phyloP scores from a whole-genome alignment of 768 basidiomycete species.

The Dacryopinax spathularia region DNA sequence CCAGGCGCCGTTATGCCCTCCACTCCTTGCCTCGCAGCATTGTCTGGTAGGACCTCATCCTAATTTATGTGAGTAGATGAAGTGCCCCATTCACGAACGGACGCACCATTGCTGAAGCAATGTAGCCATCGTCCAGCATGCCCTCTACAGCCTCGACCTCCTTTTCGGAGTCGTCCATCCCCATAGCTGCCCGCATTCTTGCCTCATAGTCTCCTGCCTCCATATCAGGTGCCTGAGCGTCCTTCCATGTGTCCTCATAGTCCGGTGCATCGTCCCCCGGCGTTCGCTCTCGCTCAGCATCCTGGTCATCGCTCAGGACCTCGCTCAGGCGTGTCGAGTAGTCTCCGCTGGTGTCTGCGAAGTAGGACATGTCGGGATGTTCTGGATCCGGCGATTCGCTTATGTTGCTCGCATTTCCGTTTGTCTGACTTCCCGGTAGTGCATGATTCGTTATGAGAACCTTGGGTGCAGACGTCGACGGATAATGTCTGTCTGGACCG shows the following conservation, averaged over 20 bases:
- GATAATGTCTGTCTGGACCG: neutral
- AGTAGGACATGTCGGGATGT: neutral
- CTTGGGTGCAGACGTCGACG: neutral
- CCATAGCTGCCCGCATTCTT: neutral
- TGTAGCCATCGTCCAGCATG: neutral
- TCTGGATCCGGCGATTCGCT: neutral
- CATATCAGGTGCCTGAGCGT: constrained; percentile 14
- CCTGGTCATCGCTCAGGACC: constrained; percentile 46
- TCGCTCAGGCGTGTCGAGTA: constrained; percentile 60
- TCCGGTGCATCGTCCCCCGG: constrained; percentile 28
- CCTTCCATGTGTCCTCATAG: constrained; percentile 31
- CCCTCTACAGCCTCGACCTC: constrained; percentile 7
- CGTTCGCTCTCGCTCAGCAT: constrained; percentile 28
- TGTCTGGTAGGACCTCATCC: constrained; percentile 8
- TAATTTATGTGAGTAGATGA: neutral
- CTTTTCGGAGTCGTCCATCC: constrained; percentile 1
- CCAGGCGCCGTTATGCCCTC: constrained; percentile 10
- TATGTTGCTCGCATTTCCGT: neutral
- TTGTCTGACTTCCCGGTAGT: neutral
- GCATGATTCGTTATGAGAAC: neutral
- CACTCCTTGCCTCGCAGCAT: neutral
- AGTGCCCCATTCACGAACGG: neutral
- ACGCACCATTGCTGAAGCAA: neutral
- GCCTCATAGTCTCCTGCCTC: constrained; percentile 21
- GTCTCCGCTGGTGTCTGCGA: constrained; percentile 11